Evolutionary conservation across 2,329 filamentous ascomycete genomes (phyloP), one percentile per base, ranked within the genome.

Genomic region (Aspergillus calidoustus): DNA sequence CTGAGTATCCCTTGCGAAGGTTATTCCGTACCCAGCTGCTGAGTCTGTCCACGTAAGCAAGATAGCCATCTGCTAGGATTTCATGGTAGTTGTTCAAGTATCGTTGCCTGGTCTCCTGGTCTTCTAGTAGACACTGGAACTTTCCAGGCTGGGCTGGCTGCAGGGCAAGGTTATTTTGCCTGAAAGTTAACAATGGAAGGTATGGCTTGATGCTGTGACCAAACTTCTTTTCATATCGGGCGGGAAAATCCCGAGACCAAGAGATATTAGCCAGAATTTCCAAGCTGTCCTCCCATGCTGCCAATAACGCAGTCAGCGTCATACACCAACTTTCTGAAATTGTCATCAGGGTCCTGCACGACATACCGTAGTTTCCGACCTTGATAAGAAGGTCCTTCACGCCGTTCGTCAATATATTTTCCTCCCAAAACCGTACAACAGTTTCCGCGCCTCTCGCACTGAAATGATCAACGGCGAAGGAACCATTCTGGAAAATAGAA

Each of bases 1-100:
- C 64, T 0, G 80, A 81, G 52, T 72, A 77, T 41, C 77, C 66
- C 0, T 81, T n/a, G 1, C 69, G 71, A 0, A 81, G 67, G 67
- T n/a, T 19, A 6, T 3, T 7, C 7, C 25, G 25, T 7, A 9
- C 2, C 76, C 78, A 81, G 1, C 67, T 47, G 2, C 63, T 72
- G 3, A 79, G 57, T 3, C 65, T 60, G 11, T 63, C 13, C 1
- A 79, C 66, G 53, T 80, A 81, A 2, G 69, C 65, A 17, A 62
- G 60, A 60, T 77, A 73, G 28, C 66, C 54, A 2, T 68, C 58
- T 1, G 61, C 65, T 9, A 76, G 67, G 7, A 62, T 63, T 17
- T 54, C 50, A 9, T 65, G 64, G 54, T 61, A 74, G 53, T 72
- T 67, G 54, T 67, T 64, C n/a, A 71, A 43, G 38, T 66, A 66